Conservation (phyloP, 2,329 filamentous ascomycete genomes). For the Pleomassaria siparia region DNA sequence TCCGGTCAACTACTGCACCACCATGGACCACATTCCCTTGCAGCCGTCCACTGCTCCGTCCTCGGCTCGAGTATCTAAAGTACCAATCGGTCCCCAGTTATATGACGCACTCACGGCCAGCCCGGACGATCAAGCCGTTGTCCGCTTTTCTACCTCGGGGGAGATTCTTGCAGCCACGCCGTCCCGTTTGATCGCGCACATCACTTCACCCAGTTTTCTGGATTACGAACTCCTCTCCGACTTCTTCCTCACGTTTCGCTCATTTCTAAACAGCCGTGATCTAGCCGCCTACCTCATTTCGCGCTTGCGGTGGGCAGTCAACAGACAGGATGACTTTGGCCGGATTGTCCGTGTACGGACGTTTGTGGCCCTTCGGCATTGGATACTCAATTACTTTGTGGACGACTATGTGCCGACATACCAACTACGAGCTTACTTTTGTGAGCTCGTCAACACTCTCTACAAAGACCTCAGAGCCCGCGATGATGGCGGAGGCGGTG, state of each 20-base stretch:
- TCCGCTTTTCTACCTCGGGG: slow-evolving; percentile 75
- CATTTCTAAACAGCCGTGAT: slow-evolving; percentile 76
- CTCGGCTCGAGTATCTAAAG: slow-evolving; percentile 40
- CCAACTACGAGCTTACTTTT: slow-evolving; percentile 74
- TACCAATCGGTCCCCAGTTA: slow-evolving; percentile 62
- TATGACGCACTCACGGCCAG: slow-evolving; percentile 81
- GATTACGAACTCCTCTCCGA: slow-evolving; percentile 97
- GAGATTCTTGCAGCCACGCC: slow-evolving; percentile 88
- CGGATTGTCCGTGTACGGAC: slow-evolving; percentile 94
- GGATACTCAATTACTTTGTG: slow-evolving; percentile 96
- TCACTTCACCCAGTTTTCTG: slow-evolving; percentile 92
- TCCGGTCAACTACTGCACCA: slow-evolving; percentile 34
- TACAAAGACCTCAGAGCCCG: slow-evolving; percentile 55
- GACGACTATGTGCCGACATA: slow-evolving; percentile 87
- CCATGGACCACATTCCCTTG: slow-evolving; percentile 38
- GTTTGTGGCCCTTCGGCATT: slow-evolving; percentile 93
- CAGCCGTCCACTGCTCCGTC: slow-evolving; percentile 35
- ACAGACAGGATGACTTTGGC: slow-evolving; percentile 77
- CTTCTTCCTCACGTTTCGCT: slow-evolving; percentile 93
- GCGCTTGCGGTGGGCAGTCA: slow-evolving; percentile 82
- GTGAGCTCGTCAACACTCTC: slow-evolving; percentile 71
- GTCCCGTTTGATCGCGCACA: slow-evolving; percentile 88
- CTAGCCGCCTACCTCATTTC: slow-evolving; percentile 83
- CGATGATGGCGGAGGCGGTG: slow-evolving; percentile 58
- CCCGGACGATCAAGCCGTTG: slow-evolving; percentile 78